A percentile compares a stretch with the other conserved stretches of the same genome.
Evolutionary conservation across 441 rosid genomes (phyloP).

Genomic region (Eutrema salsugineum): DNA sequence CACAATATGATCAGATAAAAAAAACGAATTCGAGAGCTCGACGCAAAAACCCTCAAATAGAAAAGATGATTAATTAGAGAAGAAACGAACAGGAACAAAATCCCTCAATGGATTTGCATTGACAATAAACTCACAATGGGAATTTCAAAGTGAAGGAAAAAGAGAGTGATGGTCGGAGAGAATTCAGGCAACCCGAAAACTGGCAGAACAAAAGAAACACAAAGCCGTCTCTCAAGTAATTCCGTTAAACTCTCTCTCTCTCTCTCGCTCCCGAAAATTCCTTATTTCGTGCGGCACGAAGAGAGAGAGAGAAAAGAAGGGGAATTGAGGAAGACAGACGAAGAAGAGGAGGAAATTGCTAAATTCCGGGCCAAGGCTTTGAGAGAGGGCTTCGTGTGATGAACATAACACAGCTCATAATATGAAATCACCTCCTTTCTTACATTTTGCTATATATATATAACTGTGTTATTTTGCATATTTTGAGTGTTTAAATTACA

Average conservation of each 20-base stretch:
- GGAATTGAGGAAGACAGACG: neutral
- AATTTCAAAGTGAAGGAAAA: neutral
- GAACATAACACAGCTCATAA: conserved; percentile 25
- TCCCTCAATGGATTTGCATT: neutral
- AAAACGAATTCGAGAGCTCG: neutral
- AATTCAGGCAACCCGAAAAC: conserved; percentile 12
- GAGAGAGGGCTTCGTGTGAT: conserved; percentile 15
- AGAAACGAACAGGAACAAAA: neutral
- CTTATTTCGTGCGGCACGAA: neutral
- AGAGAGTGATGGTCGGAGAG: conserved; percentile 18
- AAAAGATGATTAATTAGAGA: neutral
- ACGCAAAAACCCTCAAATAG: conserved; percentile 20
- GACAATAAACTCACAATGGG: conserved; percentile 8
- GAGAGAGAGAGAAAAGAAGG: neutral
- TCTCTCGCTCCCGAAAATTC: neutral
- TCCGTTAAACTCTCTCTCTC: conserved; percentile 9
- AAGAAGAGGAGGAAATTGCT: neutral
- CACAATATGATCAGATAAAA: neutral
- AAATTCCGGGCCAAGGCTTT: conserved; percentile 7
- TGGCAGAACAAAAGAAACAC: neutral
- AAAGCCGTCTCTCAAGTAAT: conserved; percentile 13
- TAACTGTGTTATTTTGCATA: neutral
- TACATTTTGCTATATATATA: neutral
- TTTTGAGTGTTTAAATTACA: neutral
- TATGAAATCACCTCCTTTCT: conserved; percentile 1